A percentile compares a stretch with the other conserved stretches of the same genome.
Evolutionary conservation across 352 stramenopile genomes (phyloP).

Genomic region (Aphanomyces stellatus): DNA sequence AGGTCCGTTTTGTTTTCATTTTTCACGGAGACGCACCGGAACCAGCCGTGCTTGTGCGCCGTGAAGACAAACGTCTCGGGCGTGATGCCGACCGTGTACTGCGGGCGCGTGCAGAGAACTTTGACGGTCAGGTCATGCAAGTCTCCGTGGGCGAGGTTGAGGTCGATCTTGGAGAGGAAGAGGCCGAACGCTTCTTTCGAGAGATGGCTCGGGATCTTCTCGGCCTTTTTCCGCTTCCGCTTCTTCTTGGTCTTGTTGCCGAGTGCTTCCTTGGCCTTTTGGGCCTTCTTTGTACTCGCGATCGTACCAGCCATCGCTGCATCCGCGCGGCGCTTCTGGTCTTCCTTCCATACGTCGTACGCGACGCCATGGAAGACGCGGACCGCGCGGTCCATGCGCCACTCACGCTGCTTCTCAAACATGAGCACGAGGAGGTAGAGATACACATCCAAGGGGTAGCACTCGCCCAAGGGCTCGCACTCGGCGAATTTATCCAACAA

Average conservation of each 20-base stretch:
- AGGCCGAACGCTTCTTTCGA: background rate
- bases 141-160: background rate
- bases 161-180: constrained; percentile 1
- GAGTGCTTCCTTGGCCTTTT: no score
- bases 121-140: constrained; percentile 4
- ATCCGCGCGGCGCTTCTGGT: background rate
- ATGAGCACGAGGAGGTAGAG: constrained; percentile 14
- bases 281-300: background rate
- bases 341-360: background rate
- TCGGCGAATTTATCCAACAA: background rate
- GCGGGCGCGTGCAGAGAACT: background rate
- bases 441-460: constrained; percentile 14
- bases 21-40: background rate
- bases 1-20: background rate
- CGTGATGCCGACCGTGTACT: constrained; percentile 13
- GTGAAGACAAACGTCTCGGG: constrained; percentile 6
- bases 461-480: background rate
- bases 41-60: background rate
- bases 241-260: constrained; percentile 1
- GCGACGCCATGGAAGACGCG: background rate
- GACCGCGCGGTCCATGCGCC: background rate
- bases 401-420: constrained; percentile 18
- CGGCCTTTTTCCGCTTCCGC: background rate
- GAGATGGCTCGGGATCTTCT: background rate
- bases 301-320: background rate